Evolutionary conservation across 1,284 basidiomycete genomes (phyloP).

Genomic region (Neolentinus lepideus): DNA sequence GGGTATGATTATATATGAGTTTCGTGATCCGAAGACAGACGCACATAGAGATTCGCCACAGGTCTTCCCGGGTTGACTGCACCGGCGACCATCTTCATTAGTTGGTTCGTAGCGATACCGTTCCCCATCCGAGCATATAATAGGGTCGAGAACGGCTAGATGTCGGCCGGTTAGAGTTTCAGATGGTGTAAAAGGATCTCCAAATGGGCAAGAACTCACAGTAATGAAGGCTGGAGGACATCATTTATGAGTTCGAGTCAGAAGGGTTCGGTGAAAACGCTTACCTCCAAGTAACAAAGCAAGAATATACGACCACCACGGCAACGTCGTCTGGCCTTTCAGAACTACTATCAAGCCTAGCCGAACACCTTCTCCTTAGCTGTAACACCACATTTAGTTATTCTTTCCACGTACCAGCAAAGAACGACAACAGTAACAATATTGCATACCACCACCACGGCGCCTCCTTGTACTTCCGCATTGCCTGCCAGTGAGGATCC

Average conservation of each 20-base stretch:
- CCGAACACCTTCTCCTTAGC: neutral
- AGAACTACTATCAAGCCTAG: conserved; percentile 49
- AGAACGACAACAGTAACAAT: conserved; percentile 41
- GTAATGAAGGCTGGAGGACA: conserved; percentile 24
- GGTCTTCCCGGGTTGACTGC: conserved; percentile 56
- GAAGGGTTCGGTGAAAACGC: conserved; percentile 1
- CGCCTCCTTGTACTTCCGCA: conserved; percentile 45
- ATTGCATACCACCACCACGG: conserved; percentile 47
- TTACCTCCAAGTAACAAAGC: conserved; percentile 19
- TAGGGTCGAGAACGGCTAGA: conserved; percentile 29
- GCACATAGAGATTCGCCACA: conserved; percentile 58
- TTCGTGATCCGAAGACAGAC: conserved; percentile 13
- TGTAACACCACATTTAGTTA: conserved; percentile 9
- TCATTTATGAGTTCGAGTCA: neutral
- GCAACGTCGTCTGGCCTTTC: conserved; percentile 53
- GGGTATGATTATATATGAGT: neutral
- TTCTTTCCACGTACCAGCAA: conserved; percentile 43
- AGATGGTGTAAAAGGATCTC: too few relatives aligned
- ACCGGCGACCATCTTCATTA: conserved; percentile 65
- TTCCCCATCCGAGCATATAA: conserved; percentile 46
- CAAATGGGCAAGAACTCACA: neutral
- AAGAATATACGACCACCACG: conserved; percentile 56
- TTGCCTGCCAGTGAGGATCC: conserved; percentile 50
- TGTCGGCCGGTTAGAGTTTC: neutral
- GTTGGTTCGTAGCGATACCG: conserved; percentile 49